phyloP scores from a whole-genome alignment of 2,329 filamentous ascomycete species.

The Trichoderma sp. region DNA sequence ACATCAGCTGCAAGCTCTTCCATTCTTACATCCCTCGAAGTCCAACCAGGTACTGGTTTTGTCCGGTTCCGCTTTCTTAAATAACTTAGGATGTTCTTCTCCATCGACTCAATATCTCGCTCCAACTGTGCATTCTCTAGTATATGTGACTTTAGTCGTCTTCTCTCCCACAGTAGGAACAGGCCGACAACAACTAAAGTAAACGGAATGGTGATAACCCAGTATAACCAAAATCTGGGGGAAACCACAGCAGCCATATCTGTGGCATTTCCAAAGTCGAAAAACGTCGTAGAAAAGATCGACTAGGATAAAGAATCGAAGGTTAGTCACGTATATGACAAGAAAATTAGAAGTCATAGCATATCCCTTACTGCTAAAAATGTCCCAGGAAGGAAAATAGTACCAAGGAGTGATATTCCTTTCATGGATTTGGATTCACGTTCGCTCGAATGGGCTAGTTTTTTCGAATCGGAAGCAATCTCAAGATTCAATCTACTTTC shows the following conservation, averaged over 20 bases:
- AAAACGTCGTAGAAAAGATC: not conserved
- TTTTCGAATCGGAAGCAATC: not conserved
- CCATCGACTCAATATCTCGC: not conserved
- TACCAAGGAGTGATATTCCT: not conserved
- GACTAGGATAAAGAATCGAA: not conserved
- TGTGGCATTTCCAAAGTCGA: not conserved
- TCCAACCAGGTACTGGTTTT: too few relatives aligned
- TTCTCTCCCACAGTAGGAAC: not conserved
- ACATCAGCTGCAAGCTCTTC: not conserved
- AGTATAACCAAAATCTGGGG: not conserved
- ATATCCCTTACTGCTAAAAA: not conserved
- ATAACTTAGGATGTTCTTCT: rapidly evolving
- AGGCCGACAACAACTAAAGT: not conserved
- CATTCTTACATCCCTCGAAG: not conserved
- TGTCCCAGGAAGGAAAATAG: not conserved
- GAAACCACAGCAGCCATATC: not conserved
- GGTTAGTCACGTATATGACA: not conserved
- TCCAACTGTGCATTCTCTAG: not conserved
- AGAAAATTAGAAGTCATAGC: rapidly evolving
- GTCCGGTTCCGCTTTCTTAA: not conserved
- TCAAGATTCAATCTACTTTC: not conserved
- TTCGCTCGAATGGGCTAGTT: not conserved
- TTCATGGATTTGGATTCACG: not conserved
- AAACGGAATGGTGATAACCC: not conserved
- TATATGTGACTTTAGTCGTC: not conserved